Base-by-base conservation (phyloP, 164 flowering plant species). In the Taxillus chinensis region DNA sequence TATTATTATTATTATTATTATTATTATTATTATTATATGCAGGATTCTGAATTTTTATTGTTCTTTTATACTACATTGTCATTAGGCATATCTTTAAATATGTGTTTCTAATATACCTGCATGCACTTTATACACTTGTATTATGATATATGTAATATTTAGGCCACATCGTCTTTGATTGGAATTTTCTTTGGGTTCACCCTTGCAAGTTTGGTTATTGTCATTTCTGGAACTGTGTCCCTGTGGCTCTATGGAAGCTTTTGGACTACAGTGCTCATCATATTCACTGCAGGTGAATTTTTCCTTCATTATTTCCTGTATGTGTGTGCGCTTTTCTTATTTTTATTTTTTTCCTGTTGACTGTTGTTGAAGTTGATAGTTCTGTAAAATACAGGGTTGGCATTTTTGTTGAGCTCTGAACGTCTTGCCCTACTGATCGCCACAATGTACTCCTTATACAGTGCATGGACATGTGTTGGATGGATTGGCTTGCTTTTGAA, bases 171-270 rank as follows among this genome's bases (percentile, higher is more conserved):
- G 68, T 83, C 82, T 68, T 17, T 83, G 9, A 53, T 75, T 57
- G 91, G 87, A 59, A 13, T 86, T 60, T 86, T 83, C 62, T 64
- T 74, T 53, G 89, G 90, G 58, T 71, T 89, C 69, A 68, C 73
- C 45, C 72, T 82, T 71, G 86, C 83, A 68, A 40, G 80, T 65
- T 42, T 84, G 64, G 66, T 83, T 9, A 51, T 80, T 72, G 80
- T 77, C 62, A 40, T 83, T 58, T 67, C 65, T 73, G 95, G 84
- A 57, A 56, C 67, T 48, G 65, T 80, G 57, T 62, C 80, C n/a
- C 64, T 95, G 67, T 91, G 96, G 96, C 50, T 91, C 5, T 91
- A 83, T 79, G 99, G 99, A 67, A 89, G 96, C 78, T 89, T 95
- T 70, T 95, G 97, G 96, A 84, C 82, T 52, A 91, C 96, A 38